Conservation (phyloP, 75 land plant species). For the Pseudotsuga menziesii region DNA sequence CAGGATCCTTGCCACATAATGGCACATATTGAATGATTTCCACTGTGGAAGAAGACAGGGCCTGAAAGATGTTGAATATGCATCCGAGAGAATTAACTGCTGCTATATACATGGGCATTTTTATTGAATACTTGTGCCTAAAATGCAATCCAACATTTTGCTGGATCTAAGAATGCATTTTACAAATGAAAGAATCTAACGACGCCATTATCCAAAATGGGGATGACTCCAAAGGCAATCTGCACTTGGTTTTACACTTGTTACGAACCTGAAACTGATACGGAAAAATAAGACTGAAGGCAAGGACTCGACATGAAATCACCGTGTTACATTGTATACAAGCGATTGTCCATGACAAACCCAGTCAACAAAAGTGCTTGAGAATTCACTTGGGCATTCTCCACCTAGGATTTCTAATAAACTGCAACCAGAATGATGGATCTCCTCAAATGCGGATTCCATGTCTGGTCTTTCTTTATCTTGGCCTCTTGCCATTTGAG, state of each 20-base stretch:
- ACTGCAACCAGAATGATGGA: background rate
- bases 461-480: background rate
- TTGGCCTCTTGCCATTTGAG: background rate
- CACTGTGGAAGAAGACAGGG: background rate
- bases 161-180: background rate
- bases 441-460: background rate
- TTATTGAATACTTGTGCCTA: background rate
- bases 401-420: background rate
- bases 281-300: background rate
- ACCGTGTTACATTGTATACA: background rate
- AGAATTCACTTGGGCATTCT: conserved; percentile 7
- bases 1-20: background rate
- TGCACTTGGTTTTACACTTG: background rate
- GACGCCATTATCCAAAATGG: background rate
- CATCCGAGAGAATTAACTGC: background rate
- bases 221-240: background rate
- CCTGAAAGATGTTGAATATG: background rate
- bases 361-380: background rate
- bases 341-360: conserved; percentile 8
- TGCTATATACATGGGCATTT: background rate
- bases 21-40: background rate
- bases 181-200: background rate
- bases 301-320: background rate
- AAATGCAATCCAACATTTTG: conserved; percentile 1
- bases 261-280: too few species aligned